Conservation (phyloP, 768 basidiomycete genomes). For the Dioszegia hungarica region DNA sequence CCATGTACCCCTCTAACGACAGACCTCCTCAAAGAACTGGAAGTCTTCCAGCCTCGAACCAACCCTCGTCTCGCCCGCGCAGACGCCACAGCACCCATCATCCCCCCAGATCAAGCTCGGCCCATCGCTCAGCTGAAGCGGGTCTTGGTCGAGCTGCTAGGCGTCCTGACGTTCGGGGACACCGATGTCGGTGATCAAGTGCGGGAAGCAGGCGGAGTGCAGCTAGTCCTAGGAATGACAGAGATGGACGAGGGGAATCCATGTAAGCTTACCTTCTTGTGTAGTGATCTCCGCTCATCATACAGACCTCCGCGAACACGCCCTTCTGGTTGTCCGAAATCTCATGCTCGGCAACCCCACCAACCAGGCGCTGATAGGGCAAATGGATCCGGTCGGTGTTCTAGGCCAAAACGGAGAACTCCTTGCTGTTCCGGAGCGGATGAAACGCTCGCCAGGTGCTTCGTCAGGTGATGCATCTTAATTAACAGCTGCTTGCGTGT, state of each 20-base stretch:
- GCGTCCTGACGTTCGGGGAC: slow-evolving; percentile 64
- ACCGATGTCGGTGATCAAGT: slow-evolving; percentile 69
- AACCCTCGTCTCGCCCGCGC: slow-evolving; percentile 54
- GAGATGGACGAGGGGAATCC: slow-evolving; percentile 87
- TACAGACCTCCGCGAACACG: slow-evolving; percentile 83
- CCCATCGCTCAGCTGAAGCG: slow-evolving; percentile 82
- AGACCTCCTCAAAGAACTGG: slow-evolving; percentile 72
- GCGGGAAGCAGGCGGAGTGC: slow-evolving; percentile 66
- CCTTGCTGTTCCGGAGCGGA: slow-evolving; percentile 31
- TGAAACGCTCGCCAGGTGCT: slow-evolving; percentile 19
- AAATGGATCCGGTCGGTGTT: slow-evolving; percentile 61
- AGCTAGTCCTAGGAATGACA: slow-evolving; percentile 79
- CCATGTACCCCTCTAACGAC: not conserved
- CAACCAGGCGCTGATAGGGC: slow-evolving; percentile 74
- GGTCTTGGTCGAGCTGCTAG: slow-evolving; percentile 83
- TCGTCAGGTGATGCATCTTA: no score
- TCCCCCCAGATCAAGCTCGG: slow-evolving; percentile 48
- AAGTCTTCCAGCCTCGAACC: slow-evolving; percentile 77
- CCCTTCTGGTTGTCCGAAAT: slow-evolving; percentile 76
- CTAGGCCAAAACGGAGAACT: slow-evolving; percentile 61
- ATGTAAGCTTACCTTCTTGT: slow-evolving; percentile 57
- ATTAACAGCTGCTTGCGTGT: no score
- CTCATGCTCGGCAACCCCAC: slow-evolving; percentile 68
- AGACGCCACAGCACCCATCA: slow-evolving; percentile 54
- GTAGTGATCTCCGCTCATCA: slow-evolving; percentile 7